Evolutionary conservation across 805 yeast genomes (phyloP).

Genomic region (Myxozyma mucilagina): DNA sequence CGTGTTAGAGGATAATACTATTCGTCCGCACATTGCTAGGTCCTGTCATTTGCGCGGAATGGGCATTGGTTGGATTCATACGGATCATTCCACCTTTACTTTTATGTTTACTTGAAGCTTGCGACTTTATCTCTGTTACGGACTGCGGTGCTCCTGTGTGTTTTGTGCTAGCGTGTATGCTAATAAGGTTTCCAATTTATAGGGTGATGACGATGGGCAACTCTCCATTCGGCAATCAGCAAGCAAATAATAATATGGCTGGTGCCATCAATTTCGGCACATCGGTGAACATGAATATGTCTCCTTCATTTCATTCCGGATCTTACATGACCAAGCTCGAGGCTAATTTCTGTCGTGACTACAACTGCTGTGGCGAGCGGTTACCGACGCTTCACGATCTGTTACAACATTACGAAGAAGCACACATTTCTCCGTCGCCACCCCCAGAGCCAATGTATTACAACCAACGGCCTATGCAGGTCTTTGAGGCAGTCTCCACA

Average conservation of each 20-base stretch:
- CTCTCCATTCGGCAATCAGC: constrained; percentile 20
- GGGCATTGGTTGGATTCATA: not conserved
- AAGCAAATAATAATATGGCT: constrained; percentile 5
- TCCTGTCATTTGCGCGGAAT: too few relatives aligned
- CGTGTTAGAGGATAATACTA: too few relatives aligned
- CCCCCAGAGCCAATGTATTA: constrained; percentile 40
- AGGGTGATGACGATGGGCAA: constrained; percentile 17
- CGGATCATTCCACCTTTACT: not conserved
- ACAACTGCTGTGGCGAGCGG: constrained; percentile 90
- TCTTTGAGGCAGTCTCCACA: constrained; percentile 86
- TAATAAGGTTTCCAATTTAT: not conserved
- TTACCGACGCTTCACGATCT: constrained; percentile 93
- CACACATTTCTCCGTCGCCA: constrained; percentile 74
- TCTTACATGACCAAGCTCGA: constrained; percentile 89
- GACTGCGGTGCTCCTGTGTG: not conserved
- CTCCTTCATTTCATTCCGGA: constrained; percentile 57
- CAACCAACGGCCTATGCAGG: constrained; percentile 46
- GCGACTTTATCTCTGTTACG: not conserved
- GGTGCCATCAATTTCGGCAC: constrained; percentile 26
- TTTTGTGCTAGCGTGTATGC: not conserved
- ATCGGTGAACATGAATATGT: constrained; percentile 53
- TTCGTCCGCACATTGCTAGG: too few relatives aligned
- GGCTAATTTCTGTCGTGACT: constrained; percentile 95
- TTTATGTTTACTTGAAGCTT: not conserved
- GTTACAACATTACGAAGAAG: constrained; percentile 92